Conservation (phyloP, 1,284 basidiomycete species). For the Phellinidium pouzarii region DNA sequence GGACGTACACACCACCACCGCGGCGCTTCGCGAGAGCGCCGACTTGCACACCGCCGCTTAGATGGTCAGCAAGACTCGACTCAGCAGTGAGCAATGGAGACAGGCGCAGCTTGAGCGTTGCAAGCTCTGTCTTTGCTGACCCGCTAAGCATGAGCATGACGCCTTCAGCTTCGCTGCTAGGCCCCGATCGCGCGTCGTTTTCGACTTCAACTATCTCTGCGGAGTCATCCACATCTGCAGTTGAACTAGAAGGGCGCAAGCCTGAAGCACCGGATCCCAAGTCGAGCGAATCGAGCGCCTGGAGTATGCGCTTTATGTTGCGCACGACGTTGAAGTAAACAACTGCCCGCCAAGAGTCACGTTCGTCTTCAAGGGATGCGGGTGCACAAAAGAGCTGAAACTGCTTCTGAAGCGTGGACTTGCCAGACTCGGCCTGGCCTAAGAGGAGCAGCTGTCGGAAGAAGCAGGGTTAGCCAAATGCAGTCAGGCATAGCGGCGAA, state of each 20-base stretch:
- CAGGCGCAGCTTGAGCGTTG: constrained; percentile 50
- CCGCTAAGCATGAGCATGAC: constrained; percentile 18
- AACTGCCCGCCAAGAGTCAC: constrained; percentile 75
- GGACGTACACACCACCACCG: constrained; percentile 61
- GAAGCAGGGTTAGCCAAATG: background rate
- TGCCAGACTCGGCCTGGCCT: constrained; percentile 78
- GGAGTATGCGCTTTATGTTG: constrained; percentile 68
- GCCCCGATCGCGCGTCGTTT: constrained; percentile 1
- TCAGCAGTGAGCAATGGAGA: constrained; percentile 57
- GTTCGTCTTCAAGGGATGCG: constrained; percentile 65
- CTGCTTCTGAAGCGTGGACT: constrained; percentile 77
- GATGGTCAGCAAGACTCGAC: constrained; percentile 53
- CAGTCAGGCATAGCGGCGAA: too few relatives aligned
- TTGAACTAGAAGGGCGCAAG: constrained; percentile 17
- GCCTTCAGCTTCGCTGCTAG: background rate
- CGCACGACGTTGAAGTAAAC: constrained; percentile 78
- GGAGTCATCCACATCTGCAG: constrained; percentile 8
- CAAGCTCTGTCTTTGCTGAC: constrained; percentile 36
- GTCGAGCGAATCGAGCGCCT: constrained; percentile 60
- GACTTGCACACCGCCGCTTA: constrained; percentile 64
- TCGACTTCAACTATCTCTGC: constrained; percentile 3
- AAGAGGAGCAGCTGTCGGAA: constrained; percentile 57
- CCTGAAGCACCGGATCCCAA: constrained; percentile 37
- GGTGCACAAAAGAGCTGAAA: constrained; percentile 83
- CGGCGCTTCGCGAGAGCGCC: constrained; percentile 54